Evolutionary conservation across 768 basidiomycete species (phyloP), one percentile per base, ranked within the genome.

Genomic region (Collybiopsis luxurians): DNA sequence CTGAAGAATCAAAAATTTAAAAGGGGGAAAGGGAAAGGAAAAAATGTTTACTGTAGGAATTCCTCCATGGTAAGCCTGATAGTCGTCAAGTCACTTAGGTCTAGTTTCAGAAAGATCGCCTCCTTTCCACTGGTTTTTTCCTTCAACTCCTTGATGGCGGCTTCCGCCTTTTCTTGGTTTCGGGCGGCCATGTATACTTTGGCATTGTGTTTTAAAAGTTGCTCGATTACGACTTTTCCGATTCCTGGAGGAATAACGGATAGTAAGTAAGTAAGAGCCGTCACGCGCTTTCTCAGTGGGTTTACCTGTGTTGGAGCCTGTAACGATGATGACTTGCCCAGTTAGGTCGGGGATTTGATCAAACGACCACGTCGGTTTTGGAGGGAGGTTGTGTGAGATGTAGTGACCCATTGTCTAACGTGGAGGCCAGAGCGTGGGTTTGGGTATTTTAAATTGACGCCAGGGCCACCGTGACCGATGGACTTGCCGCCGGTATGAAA

Each of bases 151-250:
- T 70, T 59, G 56, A 89, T 86, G 0, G 85, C 84, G 2, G 62
- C 63, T 3, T 76, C 70, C 0, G 76, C 72, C 59, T 80, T 86
- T 28, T 69, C 67, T 50, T 67, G 58, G 51, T 63, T 75, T n/a
- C 85, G 76, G 9, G 73, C 70, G 0, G 81, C 84, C 42, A 89
- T 54, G 63, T 90, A 89, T 0, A 90, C 86, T 53, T 79, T 87
- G 9, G 86, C 87, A 63, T 86, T 81, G 60, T 82, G 82, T 10
- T 60, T 38, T 15, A 89, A 71, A 7, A 87, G 76, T 2, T 70
- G 77, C 73, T 81, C 85, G 6, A 71, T 78, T 1, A 81, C 83
- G 63, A 85, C 84, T 60, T 81, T 82, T n/a, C 86, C 86, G 39
- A 88, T 74, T 1, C 85, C 78, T 73, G 44, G n/a, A n/a, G n/a